Base-by-base conservation (phyloP, 768 basidiomycete genomes). In the Boletus vermiculosoides region DNA sequence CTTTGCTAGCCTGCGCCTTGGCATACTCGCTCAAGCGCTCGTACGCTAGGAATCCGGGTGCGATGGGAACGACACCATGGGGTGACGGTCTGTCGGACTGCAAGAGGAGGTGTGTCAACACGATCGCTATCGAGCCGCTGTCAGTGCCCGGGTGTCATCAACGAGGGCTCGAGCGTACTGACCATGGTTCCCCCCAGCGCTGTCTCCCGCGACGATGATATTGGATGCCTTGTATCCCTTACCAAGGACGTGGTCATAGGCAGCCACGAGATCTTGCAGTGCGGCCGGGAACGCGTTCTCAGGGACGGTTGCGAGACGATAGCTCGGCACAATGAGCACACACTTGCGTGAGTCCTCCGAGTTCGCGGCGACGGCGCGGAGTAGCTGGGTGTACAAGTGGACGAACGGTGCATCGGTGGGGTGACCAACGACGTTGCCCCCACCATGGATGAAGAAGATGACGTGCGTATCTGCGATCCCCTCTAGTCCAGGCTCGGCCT, bases 81-180 rank as follows among this genome's bases (percentile, higher is more conserved):
- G 83, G 82, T 34, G 86, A 73, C 4, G 74, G 72, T 42, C 73
- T 42, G 66, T 18, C 82, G 23, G 84, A 83, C 71, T 88, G 86
- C 56, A 77, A 73, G 40, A 82, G 68, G 22, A 71, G 63, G 40
- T 70, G 68, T 6, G 69, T 58, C 30, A 69, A 40, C 4, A 69
- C 55, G 9, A 71, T 1, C 31, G 69, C 69, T 25, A 28, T 41
- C 9, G 33, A 44, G 20, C 42, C 2, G 25, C 13, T 33, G 54
- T 55, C 42, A 58, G 28, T 33, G 18, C 1, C 2, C 5, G 18
- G 5, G 16, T 20, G 8, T 9, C 69, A n/a, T n/a, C n/a, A n/a
- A n/a, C n/a, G n/a, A n/a, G n/a, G n/a, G n/a, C n/a, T n/a, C n/a
- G n/a, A n/a, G n/a, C n/a, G n/a, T n/a, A n/a, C n/a, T n/a, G n/a